Base-by-base conservation (phyloP, 2,329 filamentous ascomycete species). In the Dactylellina drechsleri region DNA sequence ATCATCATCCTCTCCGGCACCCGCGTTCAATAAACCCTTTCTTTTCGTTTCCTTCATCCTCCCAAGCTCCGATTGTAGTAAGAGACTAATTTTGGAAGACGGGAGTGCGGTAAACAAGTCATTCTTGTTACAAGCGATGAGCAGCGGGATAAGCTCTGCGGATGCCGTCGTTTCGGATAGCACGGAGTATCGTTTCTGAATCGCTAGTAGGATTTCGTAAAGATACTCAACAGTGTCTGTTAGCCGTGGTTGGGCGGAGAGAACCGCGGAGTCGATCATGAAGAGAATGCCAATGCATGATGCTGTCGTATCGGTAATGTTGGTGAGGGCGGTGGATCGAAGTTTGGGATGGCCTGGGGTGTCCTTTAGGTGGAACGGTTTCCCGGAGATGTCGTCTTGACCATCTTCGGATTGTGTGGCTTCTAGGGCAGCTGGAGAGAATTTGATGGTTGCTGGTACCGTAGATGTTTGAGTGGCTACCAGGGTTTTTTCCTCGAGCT, bases 311-410 rank as follows among this genome's bases (percentile, higher is more conserved):
- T 77, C 75, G 28, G 78, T 80, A 26, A 90, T 83, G 62, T 83
- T 84, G 49, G 84, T 82, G 71, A 91, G 84, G 2, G 91, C 89
- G 77, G 88, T 85, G 79, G 88, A 87, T 75, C 95, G 92, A 72
- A 99, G 88, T 83, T 99, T 99, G 79, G 92, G 93, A 84, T 99
- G 95, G 45, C 95, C 95, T 0, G 95, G 95, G 0, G 94, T 98
- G 83, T 99, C 95, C 80, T 60, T 66, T 36, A 77, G 49, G 57
- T 68, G 71, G 40, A 67, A 75, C 5, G 71, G 47, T 50, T 54
- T 68, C 15, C 58, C 36, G 16, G 20, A 58, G 1, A 28, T 6
- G 4, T 26, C 12, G 2, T 60, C 57, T n/a, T 50, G 53, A 7
- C 36, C 65, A 47, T 60, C 26, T 36, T 67, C 57, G 36, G 71